These are phyloP conservation scores for Pyricularia pennisetigena DNA, from an alignment of 2,329 filamentous ascomycete genomes.

Conservation along the genomic window DNA sequence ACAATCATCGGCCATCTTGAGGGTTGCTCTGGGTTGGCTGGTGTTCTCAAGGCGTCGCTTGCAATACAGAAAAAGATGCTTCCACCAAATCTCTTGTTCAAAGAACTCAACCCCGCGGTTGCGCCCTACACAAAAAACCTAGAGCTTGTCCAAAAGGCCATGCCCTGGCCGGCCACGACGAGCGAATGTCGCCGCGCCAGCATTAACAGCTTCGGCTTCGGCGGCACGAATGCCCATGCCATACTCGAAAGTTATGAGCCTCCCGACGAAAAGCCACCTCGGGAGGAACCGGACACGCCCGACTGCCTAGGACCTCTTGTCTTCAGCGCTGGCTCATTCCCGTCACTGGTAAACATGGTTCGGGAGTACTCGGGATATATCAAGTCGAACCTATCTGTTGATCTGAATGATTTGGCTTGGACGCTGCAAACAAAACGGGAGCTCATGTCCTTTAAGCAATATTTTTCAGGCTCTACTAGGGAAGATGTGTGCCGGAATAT, in stretches of 20 bases:
- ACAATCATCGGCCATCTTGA: conserved; percentile 38
- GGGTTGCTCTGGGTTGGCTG: conserved; percentile 26
- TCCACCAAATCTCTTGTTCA: conserved; percentile 24
- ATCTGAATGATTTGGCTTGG: too few species aligned
- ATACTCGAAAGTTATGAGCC: conserved; percentile 10
- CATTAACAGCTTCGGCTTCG: conserved; percentile 18
- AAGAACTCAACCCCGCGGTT: conserved; percentile 15
- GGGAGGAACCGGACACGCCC: too few species aligned
- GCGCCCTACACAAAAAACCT: conserved; percentile 15
- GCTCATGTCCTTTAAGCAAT: too few species aligned
- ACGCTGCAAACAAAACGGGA: too few species aligned
- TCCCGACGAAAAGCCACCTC: too few species aligned
- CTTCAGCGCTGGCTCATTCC: too few species aligned
- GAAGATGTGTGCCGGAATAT: too few species aligned
- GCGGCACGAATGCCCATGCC: conserved; percentile 17
- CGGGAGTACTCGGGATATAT: too few species aligned
- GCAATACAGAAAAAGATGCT: conserved; percentile 28
- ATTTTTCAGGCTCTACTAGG: too few species aligned
- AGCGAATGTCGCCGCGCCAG: not conserved
- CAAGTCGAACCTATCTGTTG: too few species aligned
- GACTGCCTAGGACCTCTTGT: too few species aligned
- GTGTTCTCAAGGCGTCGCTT: conserved; percentile 16
- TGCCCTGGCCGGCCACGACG: not conserved
- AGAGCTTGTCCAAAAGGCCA: conserved; percentile 9
- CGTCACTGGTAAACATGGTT: too few species aligned